A percentile compares a stretch with the other conserved stretches of the same genome.
These are phyloP conservation scores for Coemansia sp. DNA, from an alignment of 192 early-diverging fungal genomes.

Conservation along the genomic window DNA sequence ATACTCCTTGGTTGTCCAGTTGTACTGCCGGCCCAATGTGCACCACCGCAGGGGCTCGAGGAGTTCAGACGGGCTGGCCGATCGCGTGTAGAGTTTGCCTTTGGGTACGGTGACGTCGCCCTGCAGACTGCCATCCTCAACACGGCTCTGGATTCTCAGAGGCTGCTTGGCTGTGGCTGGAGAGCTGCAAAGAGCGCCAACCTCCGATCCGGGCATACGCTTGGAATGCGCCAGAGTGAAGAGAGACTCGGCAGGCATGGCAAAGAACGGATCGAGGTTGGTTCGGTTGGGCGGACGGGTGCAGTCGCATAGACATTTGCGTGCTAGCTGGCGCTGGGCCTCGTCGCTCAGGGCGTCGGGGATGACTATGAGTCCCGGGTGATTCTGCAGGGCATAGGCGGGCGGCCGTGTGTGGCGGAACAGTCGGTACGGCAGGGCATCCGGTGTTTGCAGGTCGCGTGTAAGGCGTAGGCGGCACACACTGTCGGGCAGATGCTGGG, in stretches of 20 bases:
- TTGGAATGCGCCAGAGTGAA: conserved; percentile 17
- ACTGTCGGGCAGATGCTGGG: neutral
- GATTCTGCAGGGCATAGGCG: conserved; percentile 32
- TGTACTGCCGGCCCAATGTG: conserved; percentile 74
- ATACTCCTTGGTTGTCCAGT: conserved; percentile 81
- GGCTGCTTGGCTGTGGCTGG: neutral
- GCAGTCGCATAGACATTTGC: conserved; percentile 73
- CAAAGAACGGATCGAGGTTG: conserved; percentile 88
- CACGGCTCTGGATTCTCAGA: conserved; percentile 19
- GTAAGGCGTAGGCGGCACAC: conserved; percentile 25
- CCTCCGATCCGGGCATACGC: neutral
- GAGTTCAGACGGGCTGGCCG: conserved; percentile 13
- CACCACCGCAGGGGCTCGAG: conserved; percentile 61
- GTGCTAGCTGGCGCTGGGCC: conserved; percentile 67
- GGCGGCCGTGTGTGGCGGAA: conserved; percentile 26
- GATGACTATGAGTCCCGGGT: conserved; percentile 75
- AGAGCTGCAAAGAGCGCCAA: neutral
- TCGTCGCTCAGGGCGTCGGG: conserved; percentile 69
- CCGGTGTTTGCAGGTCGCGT: conserved; percentile 21
- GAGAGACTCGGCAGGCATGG: conserved; percentile 56
- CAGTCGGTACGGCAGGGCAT: conserved; percentile 12
- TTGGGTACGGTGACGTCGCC: conserved; percentile 29
- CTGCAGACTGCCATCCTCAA: conserved; percentile 27
- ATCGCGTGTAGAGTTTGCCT: conserved; percentile 18
- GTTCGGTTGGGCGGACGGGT: conserved; percentile 74